Evolutionary conservation across 768 basidiomycete genomes (phyloP).

Genomic region (Sporobolomyces phaffii): DNA sequence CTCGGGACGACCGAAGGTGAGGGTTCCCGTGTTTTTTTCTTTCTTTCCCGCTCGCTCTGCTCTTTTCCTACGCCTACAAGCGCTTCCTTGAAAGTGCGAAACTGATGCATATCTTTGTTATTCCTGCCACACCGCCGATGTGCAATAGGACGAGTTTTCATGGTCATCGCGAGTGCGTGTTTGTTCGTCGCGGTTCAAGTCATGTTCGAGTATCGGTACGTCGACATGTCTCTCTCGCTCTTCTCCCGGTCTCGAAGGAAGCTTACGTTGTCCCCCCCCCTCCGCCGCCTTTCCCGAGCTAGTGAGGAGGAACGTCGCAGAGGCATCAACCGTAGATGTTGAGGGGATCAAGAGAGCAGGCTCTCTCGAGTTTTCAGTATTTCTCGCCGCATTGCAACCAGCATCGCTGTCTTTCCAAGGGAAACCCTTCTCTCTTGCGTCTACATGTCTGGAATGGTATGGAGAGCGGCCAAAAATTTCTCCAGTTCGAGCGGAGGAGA

Average conservation of each 20-base stretch:
- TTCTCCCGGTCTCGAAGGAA: neutral
- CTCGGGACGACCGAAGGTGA: constrained; percentile 63
- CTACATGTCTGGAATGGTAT: no score
- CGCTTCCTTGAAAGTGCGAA: no score
- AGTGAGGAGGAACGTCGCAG: constrained; percentile 68
- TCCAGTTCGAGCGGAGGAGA: no score
- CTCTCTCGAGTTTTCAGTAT: no score
- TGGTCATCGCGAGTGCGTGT: constrained; percentile 57
- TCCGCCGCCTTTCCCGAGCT: constrained; percentile 48
- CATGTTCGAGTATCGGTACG: constrained; percentile 92
- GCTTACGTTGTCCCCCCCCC: constrained; percentile 18
- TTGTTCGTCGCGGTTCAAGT: constrained; percentile 78
- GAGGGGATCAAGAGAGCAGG: neutral
- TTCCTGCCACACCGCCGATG: no score
- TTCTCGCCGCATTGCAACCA: no score
- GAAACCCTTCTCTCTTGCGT: no score
- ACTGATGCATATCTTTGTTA: no score
- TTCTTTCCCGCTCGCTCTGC: neutral
- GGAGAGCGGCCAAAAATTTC: no score
- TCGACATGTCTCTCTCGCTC: constrained; percentile 28
- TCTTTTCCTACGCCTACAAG: no score
- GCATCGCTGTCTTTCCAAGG: no score
- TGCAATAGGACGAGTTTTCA: constrained; percentile 59
- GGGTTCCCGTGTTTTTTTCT: constrained; percentile 12
- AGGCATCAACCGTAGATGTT: constrained; percentile 53